Conservation (phyloP, 345 rosid genomes). For the Balakata baccata region DNA sequence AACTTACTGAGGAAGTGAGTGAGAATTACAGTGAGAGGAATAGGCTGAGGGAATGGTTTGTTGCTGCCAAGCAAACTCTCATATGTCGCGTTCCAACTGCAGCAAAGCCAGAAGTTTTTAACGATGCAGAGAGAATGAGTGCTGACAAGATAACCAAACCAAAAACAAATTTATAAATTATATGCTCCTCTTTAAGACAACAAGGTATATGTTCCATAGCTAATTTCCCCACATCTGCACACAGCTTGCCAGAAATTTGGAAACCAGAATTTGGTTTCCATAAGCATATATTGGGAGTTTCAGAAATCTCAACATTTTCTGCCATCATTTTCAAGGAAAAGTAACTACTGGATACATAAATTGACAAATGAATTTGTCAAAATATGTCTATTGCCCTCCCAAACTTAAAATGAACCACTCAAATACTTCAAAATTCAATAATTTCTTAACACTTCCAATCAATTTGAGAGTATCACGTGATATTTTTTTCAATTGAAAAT, state of each 20-base stretch:
- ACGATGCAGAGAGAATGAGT: constrained; percentile 36
- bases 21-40: constrained; percentile 70
- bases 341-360: too few relatives aligned
- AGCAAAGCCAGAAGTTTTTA: constrained; percentile 38
- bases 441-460: not conserved
- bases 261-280: not conserved
- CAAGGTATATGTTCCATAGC: not conserved
- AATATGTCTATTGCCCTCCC: not conserved
- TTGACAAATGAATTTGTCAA: not conserved
- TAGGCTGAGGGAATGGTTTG: constrained; percentile 69
- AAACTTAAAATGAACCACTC: not conserved
- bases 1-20: not conserved
- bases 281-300: not conserved
- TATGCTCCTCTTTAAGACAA: constrained; percentile 3
- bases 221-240: constrained; percentile 4
- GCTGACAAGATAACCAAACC: constrained; percentile 37
- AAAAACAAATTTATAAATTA: constrained; percentile 23
- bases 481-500: not conserved
- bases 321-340: not conserved
- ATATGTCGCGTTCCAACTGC: constrained; percentile 75
- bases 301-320: not conserved
- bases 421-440: not conserved
- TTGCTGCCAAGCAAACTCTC: constrained; percentile 79
- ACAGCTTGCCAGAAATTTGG: not conserved
- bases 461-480: not conserved